Evolutionary conservation across 768 basidiomycete genomes (phyloP).

Genomic region (Tulasnella sp.): DNA sequence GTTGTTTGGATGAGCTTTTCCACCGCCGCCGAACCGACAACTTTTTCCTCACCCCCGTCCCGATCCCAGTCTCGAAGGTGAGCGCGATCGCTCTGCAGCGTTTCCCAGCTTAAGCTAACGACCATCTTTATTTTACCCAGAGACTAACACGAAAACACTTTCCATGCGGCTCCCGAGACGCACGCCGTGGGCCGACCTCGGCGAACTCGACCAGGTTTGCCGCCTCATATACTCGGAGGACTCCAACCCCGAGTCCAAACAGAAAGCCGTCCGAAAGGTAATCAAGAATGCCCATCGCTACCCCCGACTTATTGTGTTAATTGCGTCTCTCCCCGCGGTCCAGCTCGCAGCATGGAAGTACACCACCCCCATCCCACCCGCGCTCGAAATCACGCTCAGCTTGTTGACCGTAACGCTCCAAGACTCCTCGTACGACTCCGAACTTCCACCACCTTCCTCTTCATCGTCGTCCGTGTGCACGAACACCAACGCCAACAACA

Average conservation of each 20-base stretch:
- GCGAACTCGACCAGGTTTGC: slow-evolving; percentile 66
- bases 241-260: slow-evolving; percentile 43
- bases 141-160: neutral
- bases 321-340: neutral
- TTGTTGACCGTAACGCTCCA: slow-evolving; percentile 56
- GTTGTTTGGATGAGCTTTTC: neutral
- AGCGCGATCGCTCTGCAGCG: no score
- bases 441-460: slow-evolving; percentile 20
- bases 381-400: slow-evolving; percentile 60
- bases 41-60: neutral
- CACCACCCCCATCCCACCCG: slow-evolving; percentile 66
- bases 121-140: no score
- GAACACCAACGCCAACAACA: neutral
- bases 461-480: neutral
- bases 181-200: slow-evolving; percentile 60
- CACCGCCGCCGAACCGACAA: neutral
- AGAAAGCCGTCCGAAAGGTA: slow-evolving; percentile 53
- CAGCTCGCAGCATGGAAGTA: slow-evolving; percentile 73
- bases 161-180: slow-evolving; percentile 64
- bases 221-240: slow-evolving; percentile 63
- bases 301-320: neutral
- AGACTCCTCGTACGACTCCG: slow-evolving; percentile 15
- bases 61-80: no score
- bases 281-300: neutral
- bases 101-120: no score